A percentile compares a stretch with the other conserved stretches of the same genome.
Conservation (phyloP, 306 rosid species). For the Parietaria judaica region DNA sequence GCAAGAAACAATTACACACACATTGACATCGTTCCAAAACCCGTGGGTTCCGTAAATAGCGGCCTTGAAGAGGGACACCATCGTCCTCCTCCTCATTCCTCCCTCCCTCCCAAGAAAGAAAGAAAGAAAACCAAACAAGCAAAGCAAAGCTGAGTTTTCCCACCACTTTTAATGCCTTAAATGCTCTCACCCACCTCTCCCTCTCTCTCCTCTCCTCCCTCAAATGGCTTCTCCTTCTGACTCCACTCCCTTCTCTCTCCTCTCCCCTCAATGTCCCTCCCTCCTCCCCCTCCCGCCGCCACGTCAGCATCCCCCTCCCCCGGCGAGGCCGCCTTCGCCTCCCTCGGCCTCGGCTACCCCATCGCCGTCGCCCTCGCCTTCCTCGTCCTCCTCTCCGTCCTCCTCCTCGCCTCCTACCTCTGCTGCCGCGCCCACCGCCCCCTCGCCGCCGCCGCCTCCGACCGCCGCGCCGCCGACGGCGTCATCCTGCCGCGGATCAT, state of each 20-base stretch:
- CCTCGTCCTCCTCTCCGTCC: slow-evolving; percentile 40
- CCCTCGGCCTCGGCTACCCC: slow-evolving; percentile 47
- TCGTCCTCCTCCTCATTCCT: too few species aligned
- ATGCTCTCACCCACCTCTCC: neutral
- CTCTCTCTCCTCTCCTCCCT: neutral
- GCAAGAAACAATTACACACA: too few species aligned
- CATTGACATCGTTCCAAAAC: neutral
- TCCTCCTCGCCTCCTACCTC: slow-evolving; percentile 51
- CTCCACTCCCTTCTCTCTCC: slow-evolving; percentile 14
- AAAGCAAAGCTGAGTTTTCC: too few species aligned
- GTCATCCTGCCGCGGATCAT: slow-evolving; percentile 63
- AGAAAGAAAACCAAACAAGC: too few species aligned
- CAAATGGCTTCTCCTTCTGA: slow-evolving; percentile 1
- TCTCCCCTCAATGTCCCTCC: slow-evolving; percentile 35
- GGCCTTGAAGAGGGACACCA: too few species aligned
- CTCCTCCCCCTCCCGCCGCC: slow-evolving; percentile 25
- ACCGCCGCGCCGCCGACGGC: slow-evolving; percentile 20
- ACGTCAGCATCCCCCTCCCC: slow-evolving; percentile 6
- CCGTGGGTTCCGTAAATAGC: neutral
- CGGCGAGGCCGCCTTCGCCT: slow-evolving; percentile 29
- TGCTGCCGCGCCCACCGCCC: slow-evolving; percentile 30
- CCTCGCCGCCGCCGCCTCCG: neutral
- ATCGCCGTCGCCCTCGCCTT: slow-evolving; percentile 85
- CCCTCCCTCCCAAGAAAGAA: too few species aligned
- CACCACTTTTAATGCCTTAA: neutral